phyloP scores from a whole-genome alignment of 2,329 filamentous ascomycete species.

The Cladosporium sp. region DNA sequence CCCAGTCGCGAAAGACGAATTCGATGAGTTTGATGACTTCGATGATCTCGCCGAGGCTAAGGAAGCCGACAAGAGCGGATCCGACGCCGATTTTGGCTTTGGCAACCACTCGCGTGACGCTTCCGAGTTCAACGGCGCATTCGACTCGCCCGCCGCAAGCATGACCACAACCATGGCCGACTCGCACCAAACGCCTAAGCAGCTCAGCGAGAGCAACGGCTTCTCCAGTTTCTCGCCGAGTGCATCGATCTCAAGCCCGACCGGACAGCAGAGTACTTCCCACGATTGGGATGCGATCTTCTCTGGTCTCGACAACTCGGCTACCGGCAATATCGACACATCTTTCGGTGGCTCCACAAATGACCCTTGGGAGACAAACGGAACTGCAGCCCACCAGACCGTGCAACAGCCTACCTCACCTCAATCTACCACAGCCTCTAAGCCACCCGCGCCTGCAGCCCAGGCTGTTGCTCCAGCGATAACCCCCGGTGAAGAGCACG shows the following conservation, averaged over 20 bases:
- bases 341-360: conserved; percentile 16
- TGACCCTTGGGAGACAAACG: conserved; percentile 26
- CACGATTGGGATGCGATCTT: conserved; percentile 98
- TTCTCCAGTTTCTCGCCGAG: conserved; percentile 22
- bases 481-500: conserved; percentile 71
- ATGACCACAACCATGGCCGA: conserved; percentile 46
- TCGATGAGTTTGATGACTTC: conserved; percentile 75
- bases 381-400: conserved; percentile 3
- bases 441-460: not conserved
- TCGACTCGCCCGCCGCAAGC: conserved; percentile 60
- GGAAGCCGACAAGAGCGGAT: conserved; percentile 67
- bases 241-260: conserved; percentile 21
- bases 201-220: conserved; percentile 22
- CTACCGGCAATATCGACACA: conserved; percentile 23
- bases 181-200: conserved; percentile 25
- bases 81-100: conserved; percentile 70
- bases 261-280: conserved; percentile 33
- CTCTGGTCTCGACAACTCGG: conserved; percentile 64
- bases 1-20: conserved; percentile 47
- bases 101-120: conserved; percentile 50
- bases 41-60: conserved; percentile 80
- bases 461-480: conserved; percentile 37
- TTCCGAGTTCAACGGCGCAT: conserved; percentile 78
- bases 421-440: conserved; percentile 9
- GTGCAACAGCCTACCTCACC: conserved; percentile 18